Evolutionary conservation across 768 basidiomycete genomes (phyloP).

Genomic region (Tremella fuciformis): DNA sequence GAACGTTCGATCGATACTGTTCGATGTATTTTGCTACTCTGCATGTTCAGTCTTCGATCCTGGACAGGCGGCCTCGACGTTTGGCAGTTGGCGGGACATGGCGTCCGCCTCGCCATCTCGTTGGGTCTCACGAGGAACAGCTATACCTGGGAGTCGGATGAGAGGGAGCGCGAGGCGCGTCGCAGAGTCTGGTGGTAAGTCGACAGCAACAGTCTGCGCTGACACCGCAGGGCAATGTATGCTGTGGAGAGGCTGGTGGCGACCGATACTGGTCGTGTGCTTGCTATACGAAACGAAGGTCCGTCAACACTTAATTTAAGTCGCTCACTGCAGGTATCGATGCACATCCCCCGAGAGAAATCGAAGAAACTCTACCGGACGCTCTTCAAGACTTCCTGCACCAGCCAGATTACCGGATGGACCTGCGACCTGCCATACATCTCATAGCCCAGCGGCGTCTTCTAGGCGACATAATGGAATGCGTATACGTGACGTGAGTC

Average conservation of each 20-base stretch:
- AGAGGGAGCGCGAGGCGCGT: slow-evolving; percentile 6
- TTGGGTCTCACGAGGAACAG: slow-evolving; percentile 8
- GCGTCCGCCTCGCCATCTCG: slow-evolving; percentile 2
- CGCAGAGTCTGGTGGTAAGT: slow-evolving; percentile 5
- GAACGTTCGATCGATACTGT: neutral
- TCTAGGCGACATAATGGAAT: slow-evolving; percentile 9
- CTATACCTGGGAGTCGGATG: slow-evolving; percentile 1
- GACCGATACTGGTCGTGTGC: slow-evolving; percentile 6
- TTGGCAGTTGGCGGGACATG: slow-evolving; percentile 12
- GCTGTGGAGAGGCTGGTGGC: slow-evolving; percentile 1
- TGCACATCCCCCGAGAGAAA: neutral
- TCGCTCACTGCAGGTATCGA: neutral
- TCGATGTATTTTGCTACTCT: slow-evolving; percentile 1
- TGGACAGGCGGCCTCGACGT: neutral
- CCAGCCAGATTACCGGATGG: neutral
- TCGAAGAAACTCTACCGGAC: neutral
- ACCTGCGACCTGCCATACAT: slow-evolving; percentile 4
- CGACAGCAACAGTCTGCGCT: no score
- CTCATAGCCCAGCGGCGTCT: slow-evolving; percentile 8
- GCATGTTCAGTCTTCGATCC: slow-evolving; percentile 4
- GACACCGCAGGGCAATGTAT: no score
- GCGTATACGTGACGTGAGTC: slow-evolving; percentile 10
- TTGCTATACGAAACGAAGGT: slow-evolving; percentile 6
- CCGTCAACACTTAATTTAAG: neutral
- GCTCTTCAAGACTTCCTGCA: neutral